Evolutionary conservation across 2,329 filamentous ascomycete species (phyloP), one percentile per base, ranked within the genome.

Genomic region (Pseudogymnoascus sp.): DNA sequence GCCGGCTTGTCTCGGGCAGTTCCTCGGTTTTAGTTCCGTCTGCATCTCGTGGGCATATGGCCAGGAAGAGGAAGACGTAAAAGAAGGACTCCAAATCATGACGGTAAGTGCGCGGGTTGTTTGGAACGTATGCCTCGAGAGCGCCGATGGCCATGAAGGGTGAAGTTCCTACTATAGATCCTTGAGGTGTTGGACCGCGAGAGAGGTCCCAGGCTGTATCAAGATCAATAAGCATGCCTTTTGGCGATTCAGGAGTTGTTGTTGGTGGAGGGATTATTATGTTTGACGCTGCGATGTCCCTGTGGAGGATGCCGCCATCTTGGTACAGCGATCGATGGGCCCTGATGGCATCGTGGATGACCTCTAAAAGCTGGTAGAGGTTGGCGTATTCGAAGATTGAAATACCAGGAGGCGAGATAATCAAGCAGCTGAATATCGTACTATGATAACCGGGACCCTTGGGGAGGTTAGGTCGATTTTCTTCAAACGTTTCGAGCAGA

Each of bases 31-130:
- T 42, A 10, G 16, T 11, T 8, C 40, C 40, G 2, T 42, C 40
- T 12, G 10, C 16, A 0, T 6, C 40, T 3, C 16, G 63, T 53
- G 66, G 67, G 5, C 67, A 66, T 63, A 71, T 69, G 60, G 69
- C 65, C 11, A 62, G 60, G 67, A 67, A 71, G 0, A 71, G 65
- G 37, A 69, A 67, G 56, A 69, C 69, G 42, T 69, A 69, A 56
- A 71, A 64, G 50, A 69, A 70, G 1, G 68, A 71, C 63, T 69
- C 70, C 6, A 71, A 61, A 42, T 69, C 69, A 56, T 70, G 68
- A 0, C 69, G 68, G 63, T 70, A 70, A 23, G 66, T 70, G 64
- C 69, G 67, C 2, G 25, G 10, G 56, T 67, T 61, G 6, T 64
- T 62, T 36, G 2, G 14, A 16, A 40, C n/a, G n/a, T 40, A 18